Base-by-base conservation (phyloP, 257 asterid species). In the Lithospermum erythrorhizon region DNA sequence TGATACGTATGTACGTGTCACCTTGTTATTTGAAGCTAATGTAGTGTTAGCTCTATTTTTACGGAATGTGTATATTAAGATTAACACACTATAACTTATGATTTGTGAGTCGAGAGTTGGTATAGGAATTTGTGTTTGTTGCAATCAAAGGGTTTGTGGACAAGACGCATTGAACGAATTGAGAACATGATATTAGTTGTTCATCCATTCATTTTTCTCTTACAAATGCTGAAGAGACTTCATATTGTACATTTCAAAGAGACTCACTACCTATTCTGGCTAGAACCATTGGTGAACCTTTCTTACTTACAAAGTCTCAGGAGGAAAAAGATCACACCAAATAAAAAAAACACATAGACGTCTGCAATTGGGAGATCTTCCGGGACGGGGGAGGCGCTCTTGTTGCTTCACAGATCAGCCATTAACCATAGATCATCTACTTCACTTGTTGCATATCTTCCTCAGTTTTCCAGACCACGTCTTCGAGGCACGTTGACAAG, bases 401-500 rank as follows among this genome's bases (percentile, higher is more conserved):
- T 60, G 21, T 5, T 57, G 55, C 52, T 47, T 51, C 35, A 48
- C 53, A 57, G 56, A 56, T 35, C 14, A 9, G 45, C 45, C 29
- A 56, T 35, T 10, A 30, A 7, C 37, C 29, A 21, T 51, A 57
- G 47, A 53, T 41, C 16, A 37, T 66, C 75, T 83, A 76, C 82
- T 78, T 81, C 51, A 69, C 68, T 59, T 69, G 66, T 70, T 83
- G 94, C 95, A 82, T 89, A 32, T 89, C 95, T 61, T 89, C 96
- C 70, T 85, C 96, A 1, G 94, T 83, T 78, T 82, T 89, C 96
- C 96, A 89, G 65, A 89, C 94, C 17, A 89, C 94, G 47, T 89
- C 96, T 72, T 83, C 82, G 21, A 89, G 84, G 61, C 86, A 41
- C 22, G 83, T 83, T 1, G 95, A 86, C 17, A 89, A 87, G 35